Evolutionary conservation across 345 rosid species (phyloP).

Genomic region (Heritiera fomes): DNA sequence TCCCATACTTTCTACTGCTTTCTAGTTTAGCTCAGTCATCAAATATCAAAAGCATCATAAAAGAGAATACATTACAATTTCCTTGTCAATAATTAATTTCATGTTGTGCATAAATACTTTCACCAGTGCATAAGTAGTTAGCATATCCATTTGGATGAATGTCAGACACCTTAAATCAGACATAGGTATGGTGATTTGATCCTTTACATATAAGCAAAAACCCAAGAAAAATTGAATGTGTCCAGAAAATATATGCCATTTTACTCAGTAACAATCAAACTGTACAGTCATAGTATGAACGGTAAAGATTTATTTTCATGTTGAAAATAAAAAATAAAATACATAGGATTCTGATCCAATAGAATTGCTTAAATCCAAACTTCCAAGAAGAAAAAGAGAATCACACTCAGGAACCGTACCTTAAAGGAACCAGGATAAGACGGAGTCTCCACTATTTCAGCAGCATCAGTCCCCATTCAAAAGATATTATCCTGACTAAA

Average conservation of each 20-base stretch:
- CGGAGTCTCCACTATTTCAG: slow-evolving; percentile 40
- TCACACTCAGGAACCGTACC: slow-evolving; percentile 38
- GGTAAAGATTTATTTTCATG: neutral
- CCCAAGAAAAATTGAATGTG: neutral
- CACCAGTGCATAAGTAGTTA: neutral
- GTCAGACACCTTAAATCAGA: neutral
- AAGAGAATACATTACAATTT: neutral
- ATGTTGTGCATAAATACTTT: neutral
- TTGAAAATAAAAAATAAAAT: neutral
- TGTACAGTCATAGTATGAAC: neutral
- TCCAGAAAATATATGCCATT: neutral
- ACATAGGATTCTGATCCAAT: neutral
- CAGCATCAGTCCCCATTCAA: slow-evolving; percentile 60
- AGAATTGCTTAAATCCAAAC: slow-evolving; percentile 7
- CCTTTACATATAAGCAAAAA: neutral
- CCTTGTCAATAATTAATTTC: neutral
- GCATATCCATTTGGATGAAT: neutral
- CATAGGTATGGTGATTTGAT: slow-evolving; percentile 3
- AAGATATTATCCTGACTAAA: slow-evolving; percentile 19
- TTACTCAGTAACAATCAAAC: neutral
- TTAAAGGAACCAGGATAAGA: slow-evolving; percentile 41
- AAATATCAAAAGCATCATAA: neutral
- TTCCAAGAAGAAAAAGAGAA: neutral
- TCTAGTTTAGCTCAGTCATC: neutral
- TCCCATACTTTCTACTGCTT: neutral